Evolutionary conservation across 129 eudicot genomes (phyloP).

Genomic region (Sambucus nigra): DNA sequence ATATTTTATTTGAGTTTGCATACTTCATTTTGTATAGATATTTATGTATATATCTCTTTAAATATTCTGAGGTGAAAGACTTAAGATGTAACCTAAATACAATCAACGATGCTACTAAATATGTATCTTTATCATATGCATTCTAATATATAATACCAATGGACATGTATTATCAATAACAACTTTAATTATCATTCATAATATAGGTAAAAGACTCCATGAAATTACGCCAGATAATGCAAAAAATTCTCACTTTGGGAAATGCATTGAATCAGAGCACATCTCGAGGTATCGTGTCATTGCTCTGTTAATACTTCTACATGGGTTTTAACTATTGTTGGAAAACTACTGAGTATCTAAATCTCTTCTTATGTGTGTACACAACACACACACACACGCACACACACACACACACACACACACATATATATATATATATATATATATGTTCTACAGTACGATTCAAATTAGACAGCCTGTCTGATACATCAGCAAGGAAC

Average conservation of each 20-base stretch:
- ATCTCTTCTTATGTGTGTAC: neutral
- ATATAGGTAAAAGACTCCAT: too few relatives aligned
- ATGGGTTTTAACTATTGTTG: too few relatives aligned
- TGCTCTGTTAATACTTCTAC: neutral
- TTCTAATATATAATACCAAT: too few relatives aligned
- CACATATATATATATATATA: neutral
- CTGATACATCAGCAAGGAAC: too few relatives aligned
- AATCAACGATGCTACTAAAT: neutral
- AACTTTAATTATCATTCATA: too few relatives aligned
- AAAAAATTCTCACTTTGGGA: neutral
- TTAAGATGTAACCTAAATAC: too few relatives aligned
- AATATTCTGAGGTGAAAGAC: neutral
- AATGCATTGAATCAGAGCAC: conserved; percentile 6
- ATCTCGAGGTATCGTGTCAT: conserved; percentile 1
- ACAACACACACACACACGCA: too few relatives aligned
- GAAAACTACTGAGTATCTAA: neutral
- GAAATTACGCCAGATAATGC: conserved; percentile 4
- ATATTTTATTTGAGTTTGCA: neutral
- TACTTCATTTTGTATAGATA: neutral
- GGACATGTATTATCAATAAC: too few relatives aligned
- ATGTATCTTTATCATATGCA: neutral
- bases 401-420: neutral
- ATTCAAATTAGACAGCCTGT: neutral
- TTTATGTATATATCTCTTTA: neutral
- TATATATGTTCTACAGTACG: neutral